Evolutionary conservation across 2,329 filamentous ascomycete species (phyloP).

Genomic region (Huntiella savannae): DNA sequence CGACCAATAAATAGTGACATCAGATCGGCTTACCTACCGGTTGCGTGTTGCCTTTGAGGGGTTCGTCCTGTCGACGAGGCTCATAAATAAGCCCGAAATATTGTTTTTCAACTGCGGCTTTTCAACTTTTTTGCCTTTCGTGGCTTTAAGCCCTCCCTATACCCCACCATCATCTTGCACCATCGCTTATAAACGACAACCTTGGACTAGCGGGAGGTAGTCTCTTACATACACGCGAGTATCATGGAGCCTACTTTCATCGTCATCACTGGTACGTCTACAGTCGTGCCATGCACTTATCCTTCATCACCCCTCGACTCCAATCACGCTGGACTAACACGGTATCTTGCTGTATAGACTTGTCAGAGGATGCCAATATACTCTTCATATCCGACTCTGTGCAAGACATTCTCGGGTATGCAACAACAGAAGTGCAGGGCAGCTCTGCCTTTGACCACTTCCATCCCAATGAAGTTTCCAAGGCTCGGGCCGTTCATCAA

Average conservation of each 20-base stretch:
- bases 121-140: too few relatives aligned
- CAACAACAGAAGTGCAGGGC: constrained; percentile 54
- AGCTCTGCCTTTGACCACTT: constrained; percentile 74
- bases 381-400: constrained; percentile 73
- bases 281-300: not conserved
- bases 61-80: too few relatives aligned
- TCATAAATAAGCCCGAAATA: too few relatives aligned
- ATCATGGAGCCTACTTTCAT: constrained; percentile 75
- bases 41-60: too few relatives aligned
- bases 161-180: too few relatives aligned
- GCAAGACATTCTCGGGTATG: constrained; percentile 63
- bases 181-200: too few relatives aligned
- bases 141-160: too few relatives aligned
- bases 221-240: not conserved
- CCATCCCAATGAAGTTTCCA: constrained; percentile 60
- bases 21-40: too few relatives aligned
- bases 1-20: too few relatives aligned
- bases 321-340: constrained; percentile 1
- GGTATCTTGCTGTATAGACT: constrained; percentile 29
- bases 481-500: constrained; percentile 53
- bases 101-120: too few relatives aligned
- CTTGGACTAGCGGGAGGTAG: too few relatives aligned
- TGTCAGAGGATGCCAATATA: constrained; percentile 56
- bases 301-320: not conserved
- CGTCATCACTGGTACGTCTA: constrained; percentile 61